phyloP scores from a whole-genome alignment of 192 early-diverging fungal species.

The Dissophora globulifera region DNA sequence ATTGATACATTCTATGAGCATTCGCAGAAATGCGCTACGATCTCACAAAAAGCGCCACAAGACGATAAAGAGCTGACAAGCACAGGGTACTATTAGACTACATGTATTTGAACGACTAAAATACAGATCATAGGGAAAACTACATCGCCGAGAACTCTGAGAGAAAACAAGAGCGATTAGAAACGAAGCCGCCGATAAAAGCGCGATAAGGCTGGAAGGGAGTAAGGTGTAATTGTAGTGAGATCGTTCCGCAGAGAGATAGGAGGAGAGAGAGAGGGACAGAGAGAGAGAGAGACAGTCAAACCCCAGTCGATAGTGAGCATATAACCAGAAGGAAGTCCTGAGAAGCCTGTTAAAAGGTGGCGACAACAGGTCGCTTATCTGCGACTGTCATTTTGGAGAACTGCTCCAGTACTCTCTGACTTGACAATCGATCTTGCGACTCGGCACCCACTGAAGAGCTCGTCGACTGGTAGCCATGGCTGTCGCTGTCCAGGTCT shows the following conservation, averaged over 20 bases:
- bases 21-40: neutral
- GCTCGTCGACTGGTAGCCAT: neutral
- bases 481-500: neutral
- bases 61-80: too few species aligned
- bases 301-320: too few species aligned
- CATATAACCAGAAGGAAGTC: too few species aligned
- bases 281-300: neutral
- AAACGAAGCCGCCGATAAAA: too few species aligned
- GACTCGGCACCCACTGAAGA: neutral
- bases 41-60: neutral
- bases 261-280: too few species aligned
- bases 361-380: slow-evolving; percentile 11
- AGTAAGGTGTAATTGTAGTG: neutral
- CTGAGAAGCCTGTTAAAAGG: neutral
- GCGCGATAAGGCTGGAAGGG: too few species aligned
- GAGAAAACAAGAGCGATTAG: too few species aligned
- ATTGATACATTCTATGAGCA: slow-evolving; percentile 38
- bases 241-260: too few species aligned
- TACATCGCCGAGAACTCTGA: too few species aligned
- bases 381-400: slow-evolving; percentile 30
- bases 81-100: too few species aligned
- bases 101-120: too few species aligned
- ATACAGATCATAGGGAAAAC: too few species aligned
- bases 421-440: neutral
- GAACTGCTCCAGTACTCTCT: slow-evolving; percentile 10